Evolutionary conservation across 2,329 filamentous ascomycete species (phyloP), one percentile per base, ranked within the genome.

Genomic region (Domatiomyces catenatus): DNA sequence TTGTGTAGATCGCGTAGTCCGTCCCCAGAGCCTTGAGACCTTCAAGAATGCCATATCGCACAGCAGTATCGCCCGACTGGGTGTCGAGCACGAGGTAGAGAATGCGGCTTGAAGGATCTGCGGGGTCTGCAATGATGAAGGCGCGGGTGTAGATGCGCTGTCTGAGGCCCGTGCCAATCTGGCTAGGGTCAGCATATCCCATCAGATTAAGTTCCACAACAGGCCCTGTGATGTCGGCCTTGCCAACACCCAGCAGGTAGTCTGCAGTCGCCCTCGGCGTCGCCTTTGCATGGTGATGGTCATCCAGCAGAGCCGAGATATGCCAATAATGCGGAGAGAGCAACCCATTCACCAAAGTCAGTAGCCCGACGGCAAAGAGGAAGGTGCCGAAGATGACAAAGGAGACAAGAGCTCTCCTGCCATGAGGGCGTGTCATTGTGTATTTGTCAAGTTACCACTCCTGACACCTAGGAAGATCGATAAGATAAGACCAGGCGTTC

Each of bases 121-220:
- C 69, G 4, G 79, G 71, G 60, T 84, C 78, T 47, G 80, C 88
- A 45, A 95, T 71, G 60, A 95, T 88, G 67, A 96, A 96, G 28
- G 90, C 84, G 48, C 90, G 81, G 42, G 87, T 88, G 67, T 92
- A 90, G 15, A 94, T 73, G 47, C 90, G 79, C 69, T 96, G 90
- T 47, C 89, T 81, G 48, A 96, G 71, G 19, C 90, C 90, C 1
- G 81, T 81, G 45, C 90, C 90, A 26, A 83, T 70, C 69, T 96
- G 90, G 43, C 77, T 77, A n/a, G 82, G 72, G 65, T 89, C 84
- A 28, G 90, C 90, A 70, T 95, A 95, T 54, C 89, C 89, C 75
- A 90, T 92, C 63, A 95, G 76, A 60, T 87, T 88, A 62, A 95
- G 77, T 66, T 95, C 87, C 19, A 93, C 88, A 10, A 93, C 86